A percentile compares a stretch with the other conserved stretches of the same genome.
phyloP scores from a whole-genome alignment of 345 rosid genomes.

The Citrus maxima region DNA sequence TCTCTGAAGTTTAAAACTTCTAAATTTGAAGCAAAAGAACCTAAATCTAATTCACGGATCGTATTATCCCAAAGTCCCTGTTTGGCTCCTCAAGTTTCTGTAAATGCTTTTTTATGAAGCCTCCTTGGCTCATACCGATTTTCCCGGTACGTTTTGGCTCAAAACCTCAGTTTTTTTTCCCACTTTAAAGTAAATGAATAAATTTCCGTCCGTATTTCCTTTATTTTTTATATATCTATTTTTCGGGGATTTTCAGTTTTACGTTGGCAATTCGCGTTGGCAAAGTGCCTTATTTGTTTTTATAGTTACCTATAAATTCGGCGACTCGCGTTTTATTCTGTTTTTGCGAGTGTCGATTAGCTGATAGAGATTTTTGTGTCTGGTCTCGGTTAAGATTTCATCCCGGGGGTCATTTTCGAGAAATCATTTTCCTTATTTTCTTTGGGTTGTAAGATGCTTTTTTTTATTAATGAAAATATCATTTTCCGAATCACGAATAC shows the following conservation, averaged over 20 bases:
- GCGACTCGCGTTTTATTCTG: slow-evolving; percentile 8
- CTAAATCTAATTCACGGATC: slow-evolving; percentile 12
- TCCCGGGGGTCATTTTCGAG: slow-evolving; percentile 39
- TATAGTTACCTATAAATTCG: slow-evolving; percentile 7
- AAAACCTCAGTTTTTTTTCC: slow-evolving; percentile 16
- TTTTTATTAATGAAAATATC: not conserved
- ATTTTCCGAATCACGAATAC: slow-evolving; percentile 9
- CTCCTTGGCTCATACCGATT: slow-evolving; percentile 44
- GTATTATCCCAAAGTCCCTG: slow-evolving; percentile 14
- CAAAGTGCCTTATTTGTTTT: not conserved
- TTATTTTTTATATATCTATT: slow-evolving; percentile 12
- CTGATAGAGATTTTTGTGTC: slow-evolving; percentile 23
- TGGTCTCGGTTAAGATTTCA: slow-evolving; percentile 40
- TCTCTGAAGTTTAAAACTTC: not conserved
- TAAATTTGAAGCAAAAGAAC: slow-evolving; percentile 9
- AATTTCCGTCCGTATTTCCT: not conserved
- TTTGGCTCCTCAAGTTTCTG: slow-evolving; percentile 10
- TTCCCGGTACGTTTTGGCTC: slow-evolving; percentile 33
- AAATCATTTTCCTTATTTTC: not conserved
- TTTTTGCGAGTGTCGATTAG: not conserved
- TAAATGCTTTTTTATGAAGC: slow-evolving; percentile 50
- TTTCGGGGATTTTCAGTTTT: slow-evolving; percentile 24
- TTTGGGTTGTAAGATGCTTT: not conserved
- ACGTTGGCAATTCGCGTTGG: not conserved
- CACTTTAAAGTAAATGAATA: not conserved